Conservation (phyloP, 208 protist species). For the Crithidia brevicula region DNA sequence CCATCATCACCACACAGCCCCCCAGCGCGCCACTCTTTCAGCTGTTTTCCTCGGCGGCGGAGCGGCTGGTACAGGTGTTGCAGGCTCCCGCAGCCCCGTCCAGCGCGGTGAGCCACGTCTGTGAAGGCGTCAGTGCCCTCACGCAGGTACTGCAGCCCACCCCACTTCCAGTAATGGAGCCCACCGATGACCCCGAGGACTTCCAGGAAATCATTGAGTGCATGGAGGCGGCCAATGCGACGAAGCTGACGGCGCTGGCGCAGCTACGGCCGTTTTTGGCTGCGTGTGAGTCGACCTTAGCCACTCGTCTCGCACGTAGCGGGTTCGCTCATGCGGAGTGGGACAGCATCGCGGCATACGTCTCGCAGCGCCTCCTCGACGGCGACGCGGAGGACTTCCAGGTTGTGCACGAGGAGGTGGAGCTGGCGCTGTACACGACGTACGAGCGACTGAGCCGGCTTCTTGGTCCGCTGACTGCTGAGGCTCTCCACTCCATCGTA, state of each 20-base stretch:
- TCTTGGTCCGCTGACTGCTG: slow-evolving; percentile 25
- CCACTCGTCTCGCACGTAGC: slow-evolving; percentile 28
- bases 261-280: slow-evolving; percentile 28
- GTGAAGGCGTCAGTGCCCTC: slow-evolving; percentile 72
- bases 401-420: slow-evolving; percentile 45
- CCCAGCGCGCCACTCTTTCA: slow-evolving; percentile 46
- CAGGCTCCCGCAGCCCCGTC: slow-evolving; percentile 12
- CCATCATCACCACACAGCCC: slow-evolving; percentile 47
- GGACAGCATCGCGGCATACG: slow-evolving; percentile 38
- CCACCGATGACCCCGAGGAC: slow-evolving; percentile 75
- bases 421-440: slow-evolving; percentile 60
- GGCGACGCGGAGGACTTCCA: slow-evolving; percentile 49
- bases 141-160: slow-evolving; percentile 65
- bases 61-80: slow-evolving; percentile 46
- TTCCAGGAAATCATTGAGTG: slow-evolving; percentile 38
- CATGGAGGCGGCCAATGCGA: slow-evolving; percentile 17
- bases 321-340: slow-evolving; percentile 19
- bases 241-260: slow-evolving; percentile 24
- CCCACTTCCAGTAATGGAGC: slow-evolving; percentile 61
- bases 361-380: slow-evolving; percentile 23
- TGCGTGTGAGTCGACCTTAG: slow-evolving; percentile 24
- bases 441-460: slow-evolving; percentile 68
- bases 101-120: slow-evolving; percentile 47
- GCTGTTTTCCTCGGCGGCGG: slow-evolving; percentile 47
- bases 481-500: slow-evolving; percentile 1